These are phyloP conservation scores for Moricandia moricandioides DNA, from an alignment of 345 rosid genomes.

Conservation along the genomic window DNA sequence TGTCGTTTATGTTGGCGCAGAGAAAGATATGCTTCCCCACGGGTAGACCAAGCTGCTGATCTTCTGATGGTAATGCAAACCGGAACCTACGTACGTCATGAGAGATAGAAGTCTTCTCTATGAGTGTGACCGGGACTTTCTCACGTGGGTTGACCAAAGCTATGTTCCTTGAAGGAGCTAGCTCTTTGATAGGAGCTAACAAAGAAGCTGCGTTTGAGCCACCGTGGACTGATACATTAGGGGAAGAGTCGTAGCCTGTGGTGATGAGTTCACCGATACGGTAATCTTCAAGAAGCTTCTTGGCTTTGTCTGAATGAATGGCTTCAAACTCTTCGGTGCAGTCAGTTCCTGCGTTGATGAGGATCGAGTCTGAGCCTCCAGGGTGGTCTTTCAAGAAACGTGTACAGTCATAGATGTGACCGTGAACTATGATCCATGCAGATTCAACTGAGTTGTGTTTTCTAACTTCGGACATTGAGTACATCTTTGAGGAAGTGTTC, in stretches of 20 bases:
- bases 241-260: constrained; percentile 60
- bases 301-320: constrained; percentile 87
- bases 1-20: constrained; percentile 60
- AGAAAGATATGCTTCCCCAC: constrained; percentile 85
- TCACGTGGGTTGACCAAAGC: constrained; percentile 70
- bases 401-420: constrained; percentile 88
- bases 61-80: constrained; percentile 71
- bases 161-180: constrained; percentile 33
- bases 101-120: constrained; percentile 62
- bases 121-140: constrained; percentile 74
- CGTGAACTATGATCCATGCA: constrained; percentile 88
- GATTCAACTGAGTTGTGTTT: constrained; percentile 70
- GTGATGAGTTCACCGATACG: constrained; percentile 72
- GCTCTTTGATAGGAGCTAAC: constrained; percentile 67
- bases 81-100: constrained; percentile 67
- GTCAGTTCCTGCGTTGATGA: constrained; percentile 86
- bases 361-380: constrained; percentile 80
- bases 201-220: constrained; percentile 32
- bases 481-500: constrained; percentile 65
- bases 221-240: constrained; percentile 65
- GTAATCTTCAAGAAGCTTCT: constrained; percentile 70
- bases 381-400: constrained; percentile 80
- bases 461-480: constrained; percentile 64
- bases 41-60: constrained; percentile 67
- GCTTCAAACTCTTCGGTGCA: constrained; percentile 96